Conservation (phyloP, 2,329 filamentous ascomycete species). For the Neocucurbitaria cava region DNA sequence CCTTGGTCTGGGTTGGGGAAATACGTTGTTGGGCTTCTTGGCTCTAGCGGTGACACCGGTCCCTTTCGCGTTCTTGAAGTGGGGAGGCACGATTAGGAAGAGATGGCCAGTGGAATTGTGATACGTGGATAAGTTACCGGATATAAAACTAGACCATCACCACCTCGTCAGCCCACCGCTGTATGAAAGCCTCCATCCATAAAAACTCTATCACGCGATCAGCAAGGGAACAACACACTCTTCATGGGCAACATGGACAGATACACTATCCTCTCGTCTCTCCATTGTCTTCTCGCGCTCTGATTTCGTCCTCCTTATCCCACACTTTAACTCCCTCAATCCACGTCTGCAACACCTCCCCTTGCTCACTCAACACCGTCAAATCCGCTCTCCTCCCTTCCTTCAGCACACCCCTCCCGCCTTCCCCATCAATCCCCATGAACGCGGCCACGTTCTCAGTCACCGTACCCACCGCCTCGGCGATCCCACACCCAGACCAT, state of each 20-base stretch:
- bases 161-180: too few species aligned
- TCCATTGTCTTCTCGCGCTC: conserved; percentile 35
- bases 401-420: conserved; percentile 53
- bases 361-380: conserved; percentile 55
- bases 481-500: conserved; percentile 56
- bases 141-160: too few species aligned
- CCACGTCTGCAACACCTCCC: conserved; percentile 60
- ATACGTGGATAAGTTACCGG: too few species aligned
- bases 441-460: conserved; percentile 59
- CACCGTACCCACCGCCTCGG: conserved; percentile 57
- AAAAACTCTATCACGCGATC: too few species aligned
- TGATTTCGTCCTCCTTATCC: conserved; percentile 46
- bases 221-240: too few species aligned
- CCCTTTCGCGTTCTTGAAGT: conserved; percentile 74
- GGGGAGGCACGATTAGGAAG: conserved; percentile 55
- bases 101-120: conserved; percentile 3
- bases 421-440: conserved; percentile 55
- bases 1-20: conserved; percentile 37
- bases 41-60: conserved; percentile 71
- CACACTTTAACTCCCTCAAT: conserved; percentile 57
- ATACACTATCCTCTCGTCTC: conserved; percentile 30
- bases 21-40: conserved; percentile 70
- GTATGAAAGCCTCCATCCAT: too few species aligned
- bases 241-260: too few species aligned
- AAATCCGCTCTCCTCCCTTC: conserved; percentile 58